Evolutionary conservation across 306 rosid species (phyloP), one percentile per base, ranked within the genome.

Genomic region (Argentina anserina): DNA sequence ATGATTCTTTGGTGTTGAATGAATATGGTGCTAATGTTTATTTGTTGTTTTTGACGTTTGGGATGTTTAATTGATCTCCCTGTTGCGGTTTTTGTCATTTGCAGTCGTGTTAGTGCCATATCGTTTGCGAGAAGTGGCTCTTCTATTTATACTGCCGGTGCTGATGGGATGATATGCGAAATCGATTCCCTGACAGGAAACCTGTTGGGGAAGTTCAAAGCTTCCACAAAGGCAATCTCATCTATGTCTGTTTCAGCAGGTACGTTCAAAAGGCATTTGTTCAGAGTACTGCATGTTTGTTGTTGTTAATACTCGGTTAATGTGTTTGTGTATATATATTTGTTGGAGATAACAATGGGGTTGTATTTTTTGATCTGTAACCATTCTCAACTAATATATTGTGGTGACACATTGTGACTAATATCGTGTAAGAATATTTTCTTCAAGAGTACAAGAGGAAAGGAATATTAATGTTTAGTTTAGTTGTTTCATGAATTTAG

Each of bases 51-150:
- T 71, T 12, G n/a, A 41, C 31, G 33, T 56, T 80, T 3, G 40
- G 55, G 71, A 31, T n/a, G 47, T 43, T n/a, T 67, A 31, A 52
- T 33, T 61, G 40, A 67, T 72, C 25, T 72, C 25, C 40, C 66
- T 80, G 52, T 33, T 50, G 64, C 9, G 17, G 8, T 5, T 21
- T 70, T 20, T 70, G 5, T 52, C 36, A 9, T 9, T 34, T 82
- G 85, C 89, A 94, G 99, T 80, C 95, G 97, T 68, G 97, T 88
- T 69, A 81, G 83, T 75, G 85, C 96, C 70, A 80, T 91, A 76
- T 90, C 97, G 21, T 89, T 88, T 77, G 67, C 91, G 9, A 84
- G 83, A 50, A 78, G 80, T 23, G 89, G 72, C 42, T 85, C 91
- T 2, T 73, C 73, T 61, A 64, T 88, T 69, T 91, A 86, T 76